Evolutionary conservation across 202 grass and related monocot species (phyloP), one percentile per base, ranked within the genome.

Genomic region (Cymbopogon flexuosus): DNA sequence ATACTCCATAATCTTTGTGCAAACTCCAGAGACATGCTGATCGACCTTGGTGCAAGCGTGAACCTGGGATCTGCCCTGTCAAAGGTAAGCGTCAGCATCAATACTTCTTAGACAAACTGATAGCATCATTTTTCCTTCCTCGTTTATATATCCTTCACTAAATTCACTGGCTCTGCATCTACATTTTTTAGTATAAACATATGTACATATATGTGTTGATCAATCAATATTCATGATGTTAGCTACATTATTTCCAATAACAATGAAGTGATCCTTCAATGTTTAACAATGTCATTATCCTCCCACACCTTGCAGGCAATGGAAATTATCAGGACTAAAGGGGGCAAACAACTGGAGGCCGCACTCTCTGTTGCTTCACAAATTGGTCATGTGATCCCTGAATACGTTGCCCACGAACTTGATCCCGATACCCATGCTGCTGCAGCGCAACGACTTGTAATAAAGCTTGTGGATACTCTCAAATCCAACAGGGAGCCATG

Each of bases 281-380:
- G 8, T 19, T 54, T 54, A 19, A 49, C 22, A 15, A 11, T 69
- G 18, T 22, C 35, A 12, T 24, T 43, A 40, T 39, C 36, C 42
- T 24, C 4, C 23, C 37, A 49, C 12, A 45, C 21, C 22, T 8
- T 16, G 40, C 77, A 80, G 77, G 77, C 68, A 51, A n/a, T 69
- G 34, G 8, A 42, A 80, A 11, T 10, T 42, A 69, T 80, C 40
- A n/a, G 3, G 65, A 6, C 37, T 24, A 39, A 11, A 8, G 78
- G 70, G 49, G 35, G 65, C 35, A 33, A 54, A 70, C 13, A 80
- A 60, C 39, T 80, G 24, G 78, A 70, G 43, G 54, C 54, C 9
- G 35, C 56, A 10, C 37, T 80, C 24, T 10, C 49, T 4, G 15
- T 59, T 2, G 27, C 49, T 43, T 80, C 65, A 19, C 77, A 68